Percentiles rank a stretch among this genome's conserved stretches.
phyloP scores from a whole-genome alignment of 495 filamentous ascomycete species.

The Beverwykella pulmonaria region DNA sequence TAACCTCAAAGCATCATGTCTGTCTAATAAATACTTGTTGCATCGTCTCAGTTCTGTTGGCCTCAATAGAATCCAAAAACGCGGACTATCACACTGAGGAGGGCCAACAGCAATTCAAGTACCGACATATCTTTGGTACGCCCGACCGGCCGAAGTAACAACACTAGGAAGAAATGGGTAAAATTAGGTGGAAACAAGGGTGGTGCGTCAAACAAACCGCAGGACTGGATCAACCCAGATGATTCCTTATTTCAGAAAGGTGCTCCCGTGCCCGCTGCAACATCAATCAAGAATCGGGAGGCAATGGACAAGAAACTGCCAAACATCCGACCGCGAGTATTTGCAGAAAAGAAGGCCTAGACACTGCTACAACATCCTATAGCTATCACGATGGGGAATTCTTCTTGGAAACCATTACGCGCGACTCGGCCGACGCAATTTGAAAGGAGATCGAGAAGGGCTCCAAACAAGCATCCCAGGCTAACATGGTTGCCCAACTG shows the following conservation, averaged over 20 bases:
- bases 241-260: not conserved
- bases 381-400: not conserved
- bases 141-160: not conserved
- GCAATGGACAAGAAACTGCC: not conserved
- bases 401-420: not conserved
- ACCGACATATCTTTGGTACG: not conserved
- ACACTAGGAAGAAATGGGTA: not conserved
- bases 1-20: not conserved
- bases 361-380: not conserved
- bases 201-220: not conserved
- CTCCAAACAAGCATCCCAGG: not conserved
- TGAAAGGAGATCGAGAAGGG: not conserved
- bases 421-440: not conserved
- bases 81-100: too few species aligned
- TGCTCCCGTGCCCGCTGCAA: not conserved
- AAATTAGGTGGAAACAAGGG: not conserved
- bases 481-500: not conserved
- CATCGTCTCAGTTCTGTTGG: not conserved
- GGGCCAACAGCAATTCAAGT: too few species aligned
- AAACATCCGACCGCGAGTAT: not conserved
- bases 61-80: too few species aligned
- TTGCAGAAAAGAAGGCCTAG: not conserved
- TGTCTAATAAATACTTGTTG: not conserved
- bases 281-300: not conserved
- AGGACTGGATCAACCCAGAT: conserved; percentile 3